These are phyloP conservation scores for Kodamaea leandrae DNA, from an alignment of 805 yeast species.

Conservation along the genomic window DNA sequence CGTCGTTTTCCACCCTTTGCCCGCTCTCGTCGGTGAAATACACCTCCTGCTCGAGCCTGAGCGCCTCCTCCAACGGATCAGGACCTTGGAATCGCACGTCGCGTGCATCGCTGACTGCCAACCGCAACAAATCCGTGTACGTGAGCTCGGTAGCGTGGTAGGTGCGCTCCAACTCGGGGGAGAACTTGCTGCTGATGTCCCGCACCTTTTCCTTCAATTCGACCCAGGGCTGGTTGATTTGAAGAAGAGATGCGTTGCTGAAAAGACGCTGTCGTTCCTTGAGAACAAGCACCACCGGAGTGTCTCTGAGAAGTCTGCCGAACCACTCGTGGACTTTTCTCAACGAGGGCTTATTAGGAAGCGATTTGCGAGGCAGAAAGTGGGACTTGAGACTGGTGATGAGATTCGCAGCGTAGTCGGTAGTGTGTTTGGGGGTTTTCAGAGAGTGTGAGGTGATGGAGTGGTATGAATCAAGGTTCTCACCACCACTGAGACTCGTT, in stretches of 20 bases:
- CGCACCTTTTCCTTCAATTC: conserved; percentile 16
- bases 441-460: conserved; percentile 9
- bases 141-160: conserved; percentile 34
- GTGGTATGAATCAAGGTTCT: neutral
- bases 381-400: conserved; percentile 26
- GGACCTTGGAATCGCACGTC: too few relatives aligned
- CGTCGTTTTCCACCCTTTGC: neutral
- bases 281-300: conserved; percentile 32
- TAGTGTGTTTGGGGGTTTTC: conserved; percentile 17
- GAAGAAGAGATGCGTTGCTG: conserved; percentile 22
- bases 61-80: too few relatives aligned
- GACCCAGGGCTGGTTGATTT: conserved; percentile 21
- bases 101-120: conserved; percentile 18
- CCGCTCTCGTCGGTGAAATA: neutral
- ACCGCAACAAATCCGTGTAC: conserved; percentile 27
- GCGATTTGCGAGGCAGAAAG: conserved; percentile 18
- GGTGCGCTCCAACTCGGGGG: conserved; percentile 15
- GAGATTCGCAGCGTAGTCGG: conserved; percentile 26
- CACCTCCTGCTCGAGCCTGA: too few relatives aligned
- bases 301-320: conserved; percentile 21
- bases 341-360: conserved; percentile 13
- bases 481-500: conserved; percentile 6
- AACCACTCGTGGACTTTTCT: conserved; percentile 30
- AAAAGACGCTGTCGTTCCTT: conserved; percentile 27
- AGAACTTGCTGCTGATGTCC: conserved; percentile 9